Percentiles rank a stretch among this genome's conserved stretches.
phyloP scores from a whole-genome alignment of 768 basidiomycete species.

The Aureoboletus auriporus region DNA sequence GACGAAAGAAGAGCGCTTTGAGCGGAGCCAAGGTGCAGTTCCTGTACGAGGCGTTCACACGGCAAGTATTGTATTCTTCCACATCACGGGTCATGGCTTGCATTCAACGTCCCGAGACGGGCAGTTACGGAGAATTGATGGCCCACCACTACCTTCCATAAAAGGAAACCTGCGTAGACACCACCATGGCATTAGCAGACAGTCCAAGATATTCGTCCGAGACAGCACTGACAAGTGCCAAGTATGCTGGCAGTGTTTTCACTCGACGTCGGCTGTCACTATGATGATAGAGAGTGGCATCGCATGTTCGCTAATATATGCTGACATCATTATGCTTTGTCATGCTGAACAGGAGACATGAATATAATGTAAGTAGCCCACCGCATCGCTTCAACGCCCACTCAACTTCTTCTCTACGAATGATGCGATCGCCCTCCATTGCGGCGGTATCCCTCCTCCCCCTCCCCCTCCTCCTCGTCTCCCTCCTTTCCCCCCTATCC shows the following conservation, averaged over 20 bases:
- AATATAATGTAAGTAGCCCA: background rate
- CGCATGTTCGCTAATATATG: conserved; percentile 10
- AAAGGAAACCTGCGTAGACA: background rate
- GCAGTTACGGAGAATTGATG: background rate
- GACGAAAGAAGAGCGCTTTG: too few species aligned
- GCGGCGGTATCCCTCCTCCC: background rate
- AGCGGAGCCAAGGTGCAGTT: too few species aligned
- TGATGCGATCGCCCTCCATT: conserved; percentile 6
- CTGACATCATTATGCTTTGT: conserved; percentile 13
- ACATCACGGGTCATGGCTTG: too few species aligned
- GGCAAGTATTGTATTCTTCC: too few species aligned
- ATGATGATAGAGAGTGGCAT: too few species aligned
- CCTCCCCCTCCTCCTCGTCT: background rate
- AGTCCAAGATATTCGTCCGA: too few species aligned
- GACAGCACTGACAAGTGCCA: too few species aligned
- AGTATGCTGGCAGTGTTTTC: too few species aligned
- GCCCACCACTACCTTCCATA: background rate
- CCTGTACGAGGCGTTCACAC: too few species aligned
- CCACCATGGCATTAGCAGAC: too few species aligned
- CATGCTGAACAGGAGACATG: background rate
- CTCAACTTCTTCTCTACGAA: background rate
- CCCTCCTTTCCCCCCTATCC: conserved; percentile 17
- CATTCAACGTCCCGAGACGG: background rate
- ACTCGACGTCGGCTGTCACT: too few species aligned
- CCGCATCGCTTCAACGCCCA: background rate